Percentiles rank a stretch among this genome's conserved stretches.
These are phyloP conservation scores for Curvularia sp. DNA, from an alignment of 2,329 filamentous ascomycete species.

Conservation along the genomic window DNA sequence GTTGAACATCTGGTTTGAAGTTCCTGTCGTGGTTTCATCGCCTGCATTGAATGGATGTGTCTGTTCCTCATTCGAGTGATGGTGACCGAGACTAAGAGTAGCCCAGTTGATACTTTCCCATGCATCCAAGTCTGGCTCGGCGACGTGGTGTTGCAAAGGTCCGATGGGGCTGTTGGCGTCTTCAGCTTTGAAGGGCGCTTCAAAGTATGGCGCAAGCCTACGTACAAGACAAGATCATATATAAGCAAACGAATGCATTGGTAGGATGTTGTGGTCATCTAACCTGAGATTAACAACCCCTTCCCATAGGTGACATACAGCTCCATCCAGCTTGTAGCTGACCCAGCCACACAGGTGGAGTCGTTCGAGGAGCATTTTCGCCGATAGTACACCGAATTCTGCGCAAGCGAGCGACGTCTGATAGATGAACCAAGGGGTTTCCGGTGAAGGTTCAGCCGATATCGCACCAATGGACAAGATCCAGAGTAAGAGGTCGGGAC, in stretches of 20 bases:
- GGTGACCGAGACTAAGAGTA: conserved; percentile 21
- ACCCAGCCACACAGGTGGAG: conserved; percentile 49
- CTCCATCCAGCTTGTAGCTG: conserved; percentile 46
- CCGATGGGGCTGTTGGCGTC: conserved; percentile 33
- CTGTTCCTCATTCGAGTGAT: conserved; percentile 6
- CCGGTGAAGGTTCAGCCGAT: conserved; percentile 42
- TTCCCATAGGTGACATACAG: conserved; percentile 41
- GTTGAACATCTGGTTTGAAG: neutral
- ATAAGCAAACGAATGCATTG: conserved; percentile 43
- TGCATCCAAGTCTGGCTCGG: conserved; percentile 36
- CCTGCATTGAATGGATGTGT: neutral
- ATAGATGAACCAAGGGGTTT: conserved; percentile 44
- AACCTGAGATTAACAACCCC: conserved; percentile 45
- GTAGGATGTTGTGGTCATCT: conserved; percentile 40
- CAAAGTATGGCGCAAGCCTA: conserved; percentile 42
- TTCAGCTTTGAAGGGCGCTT: conserved; percentile 25
- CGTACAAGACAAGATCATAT: conserved; percentile 31
- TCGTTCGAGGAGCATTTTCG: conserved; percentile 35
- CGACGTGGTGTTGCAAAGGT: conserved; percentile 41
- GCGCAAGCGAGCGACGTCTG: conserved; percentile 44
- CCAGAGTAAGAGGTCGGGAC: conserved; percentile 48
- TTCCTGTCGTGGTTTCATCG: neutral
- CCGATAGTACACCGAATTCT: conserved; percentile 40
- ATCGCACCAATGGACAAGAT: conserved; percentile 47
- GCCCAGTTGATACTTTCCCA: conserved; percentile 46